Conservation (phyloP, 441 rosid genomes). For the Metrosideros polymorpha region DNA sequence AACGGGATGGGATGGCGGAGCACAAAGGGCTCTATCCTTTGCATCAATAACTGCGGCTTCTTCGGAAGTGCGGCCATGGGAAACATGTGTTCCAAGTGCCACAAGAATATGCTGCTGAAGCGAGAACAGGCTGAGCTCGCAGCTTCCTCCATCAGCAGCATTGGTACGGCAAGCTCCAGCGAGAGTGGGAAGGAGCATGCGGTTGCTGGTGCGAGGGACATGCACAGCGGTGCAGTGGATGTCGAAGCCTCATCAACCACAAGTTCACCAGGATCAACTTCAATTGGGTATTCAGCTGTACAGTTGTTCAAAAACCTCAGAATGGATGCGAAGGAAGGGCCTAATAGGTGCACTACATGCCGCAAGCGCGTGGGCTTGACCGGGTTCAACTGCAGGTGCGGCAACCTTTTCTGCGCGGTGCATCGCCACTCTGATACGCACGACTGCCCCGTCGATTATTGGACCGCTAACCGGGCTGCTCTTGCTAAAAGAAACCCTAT, state of each 20-base stretch:
- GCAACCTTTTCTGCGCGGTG: conserved; percentile 42
- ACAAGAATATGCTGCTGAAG: conserved; percentile 35
- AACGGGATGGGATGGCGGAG: conserved; percentile 29
- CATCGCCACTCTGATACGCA: conserved; percentile 79
- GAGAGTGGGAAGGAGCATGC: conserved; percentile 14
- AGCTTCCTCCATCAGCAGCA: conserved; percentile 23
- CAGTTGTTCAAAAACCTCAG: background rate
- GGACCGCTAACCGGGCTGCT: conserved; percentile 36
- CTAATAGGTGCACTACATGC: conserved; percentile 41
- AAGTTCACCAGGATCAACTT: background rate
- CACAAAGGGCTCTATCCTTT: conserved; percentile 15
- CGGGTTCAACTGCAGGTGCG: conserved; percentile 63
- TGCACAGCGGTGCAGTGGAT: conserved; percentile 4
- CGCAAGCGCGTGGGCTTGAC: conserved; percentile 51
- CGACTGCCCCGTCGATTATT: conserved; percentile 48
- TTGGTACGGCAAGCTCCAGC: conserved; percentile 25
- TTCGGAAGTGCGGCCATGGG: conserved; percentile 50
- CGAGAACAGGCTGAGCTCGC: conserved; percentile 39
- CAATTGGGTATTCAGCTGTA: background rate
- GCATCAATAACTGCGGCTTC: conserved; percentile 33
- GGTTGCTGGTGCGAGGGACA: background rate
- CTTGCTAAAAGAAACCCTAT: conserved; percentile 43
- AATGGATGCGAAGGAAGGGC: conserved; percentile 27
- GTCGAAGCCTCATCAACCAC: background rate
- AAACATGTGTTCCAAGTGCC: conserved; percentile 61